These are phyloP conservation scores for Meripilus lineatus DNA, from an alignment of 1,284 basidiomycete genomes.

Conservation along the genomic window DNA sequence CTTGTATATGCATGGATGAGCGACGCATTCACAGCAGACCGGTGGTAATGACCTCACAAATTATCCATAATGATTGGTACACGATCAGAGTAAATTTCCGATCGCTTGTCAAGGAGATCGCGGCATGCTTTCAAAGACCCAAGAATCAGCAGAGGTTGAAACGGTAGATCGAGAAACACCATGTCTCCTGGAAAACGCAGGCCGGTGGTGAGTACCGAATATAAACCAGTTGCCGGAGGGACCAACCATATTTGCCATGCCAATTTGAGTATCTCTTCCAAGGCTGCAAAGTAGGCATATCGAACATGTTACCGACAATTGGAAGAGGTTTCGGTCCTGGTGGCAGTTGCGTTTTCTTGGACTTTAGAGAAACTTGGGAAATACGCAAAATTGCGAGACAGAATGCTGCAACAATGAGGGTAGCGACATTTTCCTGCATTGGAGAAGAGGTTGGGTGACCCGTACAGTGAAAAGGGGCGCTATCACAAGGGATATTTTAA, in stretches of 20 bases:
- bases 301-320: not conserved
- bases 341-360: too few species aligned
- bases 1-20: not conserved
- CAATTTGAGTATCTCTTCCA: not conserved
- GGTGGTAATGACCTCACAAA: not conserved
- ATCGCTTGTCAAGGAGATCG: constrained; percentile 12
- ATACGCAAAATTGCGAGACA: too few species aligned
- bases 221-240: too few species aligned
- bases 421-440: too few species aligned
- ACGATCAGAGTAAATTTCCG: constrained; percentile 9
- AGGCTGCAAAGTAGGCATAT: not conserved
- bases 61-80: constrained; percentile 4
- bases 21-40: too few species aligned
- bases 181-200: too few species aligned
- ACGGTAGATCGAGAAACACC: constrained; percentile 2
- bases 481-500: too few species aligned
- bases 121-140: constrained; percentile 7
- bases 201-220: not conserved
- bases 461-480: too few species aligned
- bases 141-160: constrained; percentile 5
- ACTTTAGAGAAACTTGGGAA: too few species aligned
- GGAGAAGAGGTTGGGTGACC: too few species aligned
- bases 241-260: not conserved
- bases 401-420: too few species aligned
- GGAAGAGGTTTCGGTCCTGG: too few species aligned